These are phyloP conservation scores for Lantana camara DNA, from an alignment of 257 asterid genomes.

Conservation along the genomic window DNA sequence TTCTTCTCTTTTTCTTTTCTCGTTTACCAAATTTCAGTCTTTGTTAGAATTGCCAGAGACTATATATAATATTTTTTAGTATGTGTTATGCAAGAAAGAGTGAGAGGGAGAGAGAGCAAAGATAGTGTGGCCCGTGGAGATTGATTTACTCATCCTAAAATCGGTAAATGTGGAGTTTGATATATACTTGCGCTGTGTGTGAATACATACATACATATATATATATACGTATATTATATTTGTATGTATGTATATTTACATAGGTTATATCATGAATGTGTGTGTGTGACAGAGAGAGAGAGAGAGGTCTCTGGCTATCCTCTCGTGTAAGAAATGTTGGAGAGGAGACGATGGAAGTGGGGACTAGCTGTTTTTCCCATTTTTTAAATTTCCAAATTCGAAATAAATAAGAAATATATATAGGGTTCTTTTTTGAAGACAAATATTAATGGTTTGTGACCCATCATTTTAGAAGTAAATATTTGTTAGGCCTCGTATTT, in stretches of 20 bases:
- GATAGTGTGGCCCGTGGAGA: constrained; percentile 47
- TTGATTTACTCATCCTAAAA: constrained; percentile 39
- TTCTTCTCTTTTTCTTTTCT: constrained; percentile 48
- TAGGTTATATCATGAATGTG: constrained; percentile 2
- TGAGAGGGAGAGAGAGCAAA: constrained; percentile 32
- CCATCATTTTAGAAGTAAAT: constrained; percentile 4
- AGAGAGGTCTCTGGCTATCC: constrained; percentile 37
- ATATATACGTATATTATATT: constrained; percentile 5
- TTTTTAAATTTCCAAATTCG: constrained; percentile 13
- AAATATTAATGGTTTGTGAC: constrained; percentile 25
- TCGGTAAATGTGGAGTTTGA: constrained; percentile 29
- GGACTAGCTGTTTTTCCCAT: constrained; percentile 29
- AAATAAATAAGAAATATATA: not conserved
- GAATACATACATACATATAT: constrained; percentile 18
- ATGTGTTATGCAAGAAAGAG: constrained; percentile 30
- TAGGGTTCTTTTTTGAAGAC: too few species aligned
- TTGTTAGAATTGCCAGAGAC: constrained; percentile 48
- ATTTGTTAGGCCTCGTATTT: too few species aligned
- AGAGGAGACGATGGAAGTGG: constrained; percentile 37
- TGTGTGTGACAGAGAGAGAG: constrained; percentile 25
- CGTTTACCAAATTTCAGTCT: constrained; percentile 57
- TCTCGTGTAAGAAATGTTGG: constrained; percentile 42
- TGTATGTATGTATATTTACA: constrained; percentile 9
- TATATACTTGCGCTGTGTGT: constrained; percentile 32
- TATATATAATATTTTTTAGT: constrained; percentile 33